Percentiles rank a stretch among this genome's conserved stretches.
Evolutionary conservation across 2,329 filamentous ascomycete genomes (phyloP).

Genomic region (Fusarium palustre): DNA sequence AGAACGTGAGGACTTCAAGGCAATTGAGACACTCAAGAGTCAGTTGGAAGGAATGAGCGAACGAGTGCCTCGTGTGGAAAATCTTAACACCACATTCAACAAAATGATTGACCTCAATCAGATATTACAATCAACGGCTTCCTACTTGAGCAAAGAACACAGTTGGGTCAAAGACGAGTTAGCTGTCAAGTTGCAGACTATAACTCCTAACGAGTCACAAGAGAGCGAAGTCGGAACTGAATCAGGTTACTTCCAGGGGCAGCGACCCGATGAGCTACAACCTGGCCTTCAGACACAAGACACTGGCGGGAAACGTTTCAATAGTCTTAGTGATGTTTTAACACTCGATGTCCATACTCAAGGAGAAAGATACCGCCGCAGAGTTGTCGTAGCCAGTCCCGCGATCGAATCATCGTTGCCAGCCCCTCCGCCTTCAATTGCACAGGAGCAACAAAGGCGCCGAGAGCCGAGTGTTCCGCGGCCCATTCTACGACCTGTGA

Average conservation of each 20-base stretch:
- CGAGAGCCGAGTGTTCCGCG: constrained; percentile 48
- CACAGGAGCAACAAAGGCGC: constrained; percentile 53
- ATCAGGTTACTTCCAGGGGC: not conserved
- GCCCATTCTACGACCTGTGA: constrained; percentile 52
- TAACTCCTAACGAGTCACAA: not conserved
- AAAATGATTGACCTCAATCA: constrained; percentile 46
- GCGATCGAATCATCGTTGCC: constrained; percentile 35
- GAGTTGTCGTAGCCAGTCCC: constrained; percentile 52
- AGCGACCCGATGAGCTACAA: not conserved
- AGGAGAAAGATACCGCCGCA: constrained; percentile 40
- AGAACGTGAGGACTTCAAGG: constrained; percentile 48
- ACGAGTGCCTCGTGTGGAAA: constrained; percentile 44
- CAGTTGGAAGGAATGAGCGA: constrained; percentile 44
- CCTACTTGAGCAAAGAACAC: constrained; percentile 47
- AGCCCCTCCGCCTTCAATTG: constrained; percentile 48
- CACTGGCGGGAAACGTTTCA: not conserved
- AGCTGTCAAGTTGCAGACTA: not conserved
- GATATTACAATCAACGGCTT: constrained; percentile 47
- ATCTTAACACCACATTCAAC: constrained; percentile 42
- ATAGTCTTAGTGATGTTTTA: not conserved
- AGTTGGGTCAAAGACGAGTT: constrained; percentile 49
- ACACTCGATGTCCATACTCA: constrained; percentile 3
- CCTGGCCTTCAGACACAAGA: not conserved
- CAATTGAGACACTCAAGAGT: constrained; percentile 43
- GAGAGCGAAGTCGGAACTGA: not conserved